These are phyloP conservation scores for Eucalyptus cloeziana DNA, from an alignment of 345 rosid genomes.

Conservation along the genomic window DNA sequence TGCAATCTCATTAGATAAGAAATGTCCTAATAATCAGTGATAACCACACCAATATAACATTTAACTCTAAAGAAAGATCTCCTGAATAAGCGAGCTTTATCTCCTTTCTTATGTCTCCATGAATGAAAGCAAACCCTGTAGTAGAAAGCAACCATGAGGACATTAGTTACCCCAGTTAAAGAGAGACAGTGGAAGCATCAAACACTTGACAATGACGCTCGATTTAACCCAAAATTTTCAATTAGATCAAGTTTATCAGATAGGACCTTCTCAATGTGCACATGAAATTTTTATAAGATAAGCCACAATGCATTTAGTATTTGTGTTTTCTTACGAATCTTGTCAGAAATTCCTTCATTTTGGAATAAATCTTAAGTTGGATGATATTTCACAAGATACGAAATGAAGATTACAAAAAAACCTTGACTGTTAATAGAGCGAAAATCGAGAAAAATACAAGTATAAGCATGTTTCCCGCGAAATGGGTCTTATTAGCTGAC, in stretches of 20 bases:
- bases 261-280: neutral
- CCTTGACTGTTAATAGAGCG: neutral
- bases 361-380: neutral
- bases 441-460: neutral
- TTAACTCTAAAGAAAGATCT: no score
- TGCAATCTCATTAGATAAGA: no score
- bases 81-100: no score
- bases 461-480: neutral
- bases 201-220: neutral
- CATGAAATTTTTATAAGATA: neutral
- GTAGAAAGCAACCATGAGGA: no score
- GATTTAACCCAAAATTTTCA: neutral
- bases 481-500: neutral
- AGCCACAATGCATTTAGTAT: neutral
- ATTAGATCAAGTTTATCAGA: neutral
- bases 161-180: neutral
- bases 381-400: neutral
- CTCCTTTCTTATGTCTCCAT: no score
- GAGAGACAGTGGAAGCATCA: neutral
- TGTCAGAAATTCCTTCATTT: neutral
- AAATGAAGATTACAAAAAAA: neutral
- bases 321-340: neutral
- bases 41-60: no score
- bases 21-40: no score
- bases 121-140: no score